These are phyloP conservation scores for Suillus discolor DNA, from an alignment of 768 basidiomycete species.

Conservation along the genomic window DNA sequence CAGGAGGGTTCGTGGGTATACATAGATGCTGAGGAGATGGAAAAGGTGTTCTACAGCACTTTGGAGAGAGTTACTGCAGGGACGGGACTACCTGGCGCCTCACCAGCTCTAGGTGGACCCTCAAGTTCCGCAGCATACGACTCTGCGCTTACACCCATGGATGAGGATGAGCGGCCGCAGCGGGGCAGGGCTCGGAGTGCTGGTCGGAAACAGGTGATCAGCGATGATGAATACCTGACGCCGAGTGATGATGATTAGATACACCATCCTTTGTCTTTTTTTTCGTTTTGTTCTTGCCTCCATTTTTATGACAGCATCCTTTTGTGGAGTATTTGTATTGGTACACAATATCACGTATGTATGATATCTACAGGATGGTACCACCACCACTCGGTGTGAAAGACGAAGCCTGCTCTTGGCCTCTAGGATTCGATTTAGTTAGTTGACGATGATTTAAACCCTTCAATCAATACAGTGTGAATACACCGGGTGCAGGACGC, in stretches of 20 bases:
- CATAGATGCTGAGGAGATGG: slow-evolving; percentile 92
- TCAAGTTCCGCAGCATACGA: slow-evolving; percentile 49
- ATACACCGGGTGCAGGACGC: no score
- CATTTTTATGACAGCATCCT: background rate
- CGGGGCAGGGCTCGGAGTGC: slow-evolving; percentile 58
- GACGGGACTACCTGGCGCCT: slow-evolving; percentile 76
- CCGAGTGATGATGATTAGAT: slow-evolving; percentile 71
- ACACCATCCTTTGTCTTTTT: background rate
- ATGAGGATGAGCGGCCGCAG: slow-evolving; percentile 71
- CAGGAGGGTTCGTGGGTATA: slow-evolving; percentile 96
- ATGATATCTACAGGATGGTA: no score
- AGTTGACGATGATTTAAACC: no score
- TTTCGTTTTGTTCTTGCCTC: slow-evolving; percentile 5
- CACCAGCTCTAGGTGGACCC: slow-evolving; percentile 34
- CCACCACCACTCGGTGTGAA: no score
- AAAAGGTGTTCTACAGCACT: slow-evolving; percentile 78
- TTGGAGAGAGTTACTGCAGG: slow-evolving; percentile 67
- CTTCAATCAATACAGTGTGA: no score
- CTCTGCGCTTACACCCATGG: slow-evolving; percentile 77
- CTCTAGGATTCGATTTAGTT: no score
- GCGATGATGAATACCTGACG: slow-evolving; percentile 72
- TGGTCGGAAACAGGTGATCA: slow-evolving; percentile 73
- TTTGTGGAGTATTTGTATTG: slow-evolving; percentile 9
- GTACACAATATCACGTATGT: background rate
- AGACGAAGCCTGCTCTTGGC: no score